Conservation (phyloP, 2,329 filamentous ascomycete genomes). For the Huntiella omanensis region DNA sequence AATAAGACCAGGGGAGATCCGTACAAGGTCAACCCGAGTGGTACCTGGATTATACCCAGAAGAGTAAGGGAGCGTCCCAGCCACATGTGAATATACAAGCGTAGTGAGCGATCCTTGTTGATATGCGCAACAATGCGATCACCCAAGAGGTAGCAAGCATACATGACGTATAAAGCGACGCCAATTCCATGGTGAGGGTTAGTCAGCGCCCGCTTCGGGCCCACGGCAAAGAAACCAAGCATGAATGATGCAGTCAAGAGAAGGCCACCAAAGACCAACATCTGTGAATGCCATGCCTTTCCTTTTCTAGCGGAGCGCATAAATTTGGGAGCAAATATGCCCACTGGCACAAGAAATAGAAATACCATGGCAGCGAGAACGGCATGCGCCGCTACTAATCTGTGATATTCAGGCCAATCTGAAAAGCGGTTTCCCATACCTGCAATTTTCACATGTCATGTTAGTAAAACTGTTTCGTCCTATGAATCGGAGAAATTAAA, state of each 20-base stretch:
- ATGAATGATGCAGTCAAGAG: constrained; percentile 54
- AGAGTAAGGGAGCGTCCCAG: constrained; percentile 59
- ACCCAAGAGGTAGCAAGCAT: constrained; percentile 51
- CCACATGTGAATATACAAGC: constrained; percentile 68
- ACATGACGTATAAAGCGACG: constrained; percentile 55
- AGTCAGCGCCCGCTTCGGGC: constrained; percentile 47
- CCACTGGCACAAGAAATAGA: constrained; percentile 50
- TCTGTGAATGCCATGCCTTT: constrained; percentile 52
- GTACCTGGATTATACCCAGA: constrained; percentile 70
- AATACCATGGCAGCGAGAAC: constrained; percentile 56
- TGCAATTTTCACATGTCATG: constrained; percentile 16
- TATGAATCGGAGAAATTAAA: too few species aligned
- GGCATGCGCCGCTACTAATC: constrained; percentile 51
- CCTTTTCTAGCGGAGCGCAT: constrained; percentile 43
- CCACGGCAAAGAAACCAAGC: constrained; percentile 62
- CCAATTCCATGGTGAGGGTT: constrained; percentile 80
- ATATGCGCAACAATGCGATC: constrained; percentile 43
- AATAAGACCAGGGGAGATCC: constrained; percentile 75
- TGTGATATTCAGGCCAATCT: constrained; percentile 49
- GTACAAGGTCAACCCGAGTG: constrained; percentile 77
- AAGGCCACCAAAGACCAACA: constrained; percentile 50
- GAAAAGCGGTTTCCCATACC: constrained; percentile 71
- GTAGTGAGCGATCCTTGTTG: constrained; percentile 28
- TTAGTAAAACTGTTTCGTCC: too few species aligned
- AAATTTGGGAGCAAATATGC: constrained; percentile 59